Percentiles rank a stretch among this genome's conserved stretches.
These are phyloP conservation scores for Boletus pseudopeckii DNA, from an alignment of 768 basidiomycete genomes.

Conservation along the genomic window DNA sequence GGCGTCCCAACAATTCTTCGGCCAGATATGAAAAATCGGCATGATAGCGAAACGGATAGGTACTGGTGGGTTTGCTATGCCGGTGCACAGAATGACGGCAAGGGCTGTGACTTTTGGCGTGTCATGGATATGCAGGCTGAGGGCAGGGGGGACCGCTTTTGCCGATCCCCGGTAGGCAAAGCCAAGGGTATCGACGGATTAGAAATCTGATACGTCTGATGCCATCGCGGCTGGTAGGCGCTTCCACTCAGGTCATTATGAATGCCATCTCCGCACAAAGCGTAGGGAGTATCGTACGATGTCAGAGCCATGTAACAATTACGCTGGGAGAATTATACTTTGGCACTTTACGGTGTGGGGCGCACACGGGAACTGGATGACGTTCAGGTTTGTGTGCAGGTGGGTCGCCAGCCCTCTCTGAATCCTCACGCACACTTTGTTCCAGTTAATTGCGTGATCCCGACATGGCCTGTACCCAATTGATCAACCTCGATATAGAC, in stretches of 20 bases:
- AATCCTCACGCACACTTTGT: not conserved
- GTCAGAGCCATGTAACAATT: not conserved
- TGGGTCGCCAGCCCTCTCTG: not conserved
- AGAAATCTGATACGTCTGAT: not conserved
- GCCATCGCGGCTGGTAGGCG: conserved; percentile 1
- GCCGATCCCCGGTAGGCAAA: conserved; percentile 15
- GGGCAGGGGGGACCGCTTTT: conserved; percentile 52
- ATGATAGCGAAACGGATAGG: conserved; percentile 47
- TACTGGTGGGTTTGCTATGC: conserved; percentile 82
- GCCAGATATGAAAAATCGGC: conserved; percentile 75
- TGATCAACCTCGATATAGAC: conserved; percentile 11
- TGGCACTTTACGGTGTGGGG: not conserved
- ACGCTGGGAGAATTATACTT: not conserved
- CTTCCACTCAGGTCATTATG: not conserved
- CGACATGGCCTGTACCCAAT: not conserved
- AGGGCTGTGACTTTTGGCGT: conserved; percentile 75
- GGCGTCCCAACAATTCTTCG: conserved; percentile 65
- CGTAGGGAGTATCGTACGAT: not conserved
- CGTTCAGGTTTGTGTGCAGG: not conserved
- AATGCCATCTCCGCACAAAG: not conserved
- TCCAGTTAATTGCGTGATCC: conserved; percentile 2
- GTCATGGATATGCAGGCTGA: conserved; percentile 68
- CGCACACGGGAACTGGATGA: not conserved
- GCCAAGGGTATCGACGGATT: not conserved
- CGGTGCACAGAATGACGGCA: conserved; percentile 79